Conservation (phyloP, 495 filamentous ascomycete species). For the Pseudomonodictys pantanalensis region DNA sequence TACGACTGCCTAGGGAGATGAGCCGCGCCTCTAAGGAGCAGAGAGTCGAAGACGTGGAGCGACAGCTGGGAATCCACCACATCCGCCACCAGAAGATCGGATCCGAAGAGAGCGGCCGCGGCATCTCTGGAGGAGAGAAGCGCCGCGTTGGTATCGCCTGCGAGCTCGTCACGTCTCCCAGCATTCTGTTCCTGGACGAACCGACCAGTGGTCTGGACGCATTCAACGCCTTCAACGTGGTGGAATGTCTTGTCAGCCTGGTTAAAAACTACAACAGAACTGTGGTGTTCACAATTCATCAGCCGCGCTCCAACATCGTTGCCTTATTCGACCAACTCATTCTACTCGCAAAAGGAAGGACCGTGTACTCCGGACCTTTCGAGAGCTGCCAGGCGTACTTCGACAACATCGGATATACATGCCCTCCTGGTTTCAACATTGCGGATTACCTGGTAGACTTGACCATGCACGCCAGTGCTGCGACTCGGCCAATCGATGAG, state of each 20-base stretch:
- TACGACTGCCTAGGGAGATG: conserved; percentile 90
- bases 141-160: conserved; percentile 94
- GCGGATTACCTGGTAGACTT: conserved; percentile 96
- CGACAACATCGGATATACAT: conserved; percentile 81
- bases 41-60: conserved; percentile 86
- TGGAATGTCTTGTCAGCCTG: conserved; percentile 91
- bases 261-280: conserved; percentile 95
- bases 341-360: conserved; percentile 81
- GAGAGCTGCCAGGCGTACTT: conserved; percentile 90
- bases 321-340: conserved; percentile 95
- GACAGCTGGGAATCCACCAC: conserved; percentile 85
- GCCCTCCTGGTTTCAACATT: conserved; percentile 97
- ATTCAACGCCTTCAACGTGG: conserved; percentile 94
- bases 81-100: conserved; percentile 94
- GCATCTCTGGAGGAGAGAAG: conserved; percentile 96
- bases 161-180: conserved; percentile 95
- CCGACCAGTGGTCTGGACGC: conserved; percentile 94
- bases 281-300: conserved; percentile 97
- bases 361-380: conserved; percentile 90
- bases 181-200: conserved; percentile 95
- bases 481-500: conserved; percentile 57
- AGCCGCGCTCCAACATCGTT: conserved; percentile 99
- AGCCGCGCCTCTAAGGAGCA: conserved; percentile 79
- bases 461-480: conserved; percentile 84
- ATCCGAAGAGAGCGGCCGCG: conserved; percentile 93